Evolutionary conservation across 2,329 filamentous ascomycete species (phyloP), one percentile per base, ranked within the genome.

Genomic region (Trichoderma koningiopsis): DNA sequence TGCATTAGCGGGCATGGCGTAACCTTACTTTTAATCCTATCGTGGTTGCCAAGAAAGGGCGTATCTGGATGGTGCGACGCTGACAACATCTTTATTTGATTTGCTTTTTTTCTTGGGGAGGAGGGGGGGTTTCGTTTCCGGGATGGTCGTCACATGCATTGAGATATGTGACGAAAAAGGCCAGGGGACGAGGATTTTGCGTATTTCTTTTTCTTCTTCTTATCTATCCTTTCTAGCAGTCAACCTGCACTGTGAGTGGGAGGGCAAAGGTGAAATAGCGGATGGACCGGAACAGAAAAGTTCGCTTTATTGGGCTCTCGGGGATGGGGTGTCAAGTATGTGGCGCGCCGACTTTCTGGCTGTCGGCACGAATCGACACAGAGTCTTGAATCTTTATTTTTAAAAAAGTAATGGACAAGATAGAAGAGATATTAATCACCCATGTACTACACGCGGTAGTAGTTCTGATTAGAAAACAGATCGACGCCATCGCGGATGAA

Each of bases 21-120:
- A 68, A 68, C 57, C 59, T 68, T 68, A 64, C 58, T 55, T 53
- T 68, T 62, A 63, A 68, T 62, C 58, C 59, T 68, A 63, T 68
- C 66, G 66, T 49, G 10, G 31, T 61, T 37, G 64, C 64, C 64
- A 60, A 60, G 64, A 67, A 47, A 67, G 37, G 64, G 56, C 24
- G 35, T 57, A 52, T 65, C 35, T 65, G 52, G 47, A 24, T 49
- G 61, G 61, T 49, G 11, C 47, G 47, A 49, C 47, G 47, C 47
- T 49, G 47, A 49, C 47, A 43, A 43, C 16, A n/a, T n/a, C 19
- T 43, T 43, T 43, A 19, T 43, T 43, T 43, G n/a, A 43, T 43
- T 43, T 19, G 40, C 40, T 8, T 35, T 40, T 13, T 19, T 43
- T 5, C 7, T 43, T 14, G 11, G 1, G 33, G 33, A 10, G 37